Conservation (phyloP, 495 filamentous ascomycete genomes). For the Daldinia bambusicola region DNA sequence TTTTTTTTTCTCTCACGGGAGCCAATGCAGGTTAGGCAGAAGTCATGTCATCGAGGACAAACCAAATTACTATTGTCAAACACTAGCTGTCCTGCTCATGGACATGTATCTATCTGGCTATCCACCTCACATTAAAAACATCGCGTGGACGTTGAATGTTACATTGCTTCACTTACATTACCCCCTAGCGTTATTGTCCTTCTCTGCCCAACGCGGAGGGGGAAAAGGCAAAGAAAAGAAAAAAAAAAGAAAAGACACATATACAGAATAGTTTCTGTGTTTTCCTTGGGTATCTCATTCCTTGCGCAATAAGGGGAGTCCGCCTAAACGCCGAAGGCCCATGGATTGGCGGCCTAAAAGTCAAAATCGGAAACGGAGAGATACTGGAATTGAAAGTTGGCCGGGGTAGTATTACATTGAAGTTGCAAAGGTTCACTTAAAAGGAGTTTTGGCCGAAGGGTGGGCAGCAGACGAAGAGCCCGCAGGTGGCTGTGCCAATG, state of each 20-base stretch:
- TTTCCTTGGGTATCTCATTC: slow-evolving; percentile 21
- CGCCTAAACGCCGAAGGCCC: slow-evolving; percentile 12
- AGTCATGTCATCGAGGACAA: too few species aligned
- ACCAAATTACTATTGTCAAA: too few species aligned
- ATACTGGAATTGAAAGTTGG: background rate
- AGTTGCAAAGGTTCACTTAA: slow-evolving; percentile 11
- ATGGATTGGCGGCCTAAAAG: background rate
- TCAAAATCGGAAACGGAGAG: background rate
- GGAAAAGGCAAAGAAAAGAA: background rate
- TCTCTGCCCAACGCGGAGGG: background rate
- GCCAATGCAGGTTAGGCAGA: too few species aligned
- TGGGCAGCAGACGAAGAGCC: slow-evolving; percentile 1
- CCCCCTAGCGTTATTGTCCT: background rate
- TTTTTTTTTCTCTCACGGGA: too few species aligned
- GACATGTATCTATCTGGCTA: too few species aligned
- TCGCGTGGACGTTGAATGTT: too few species aligned
- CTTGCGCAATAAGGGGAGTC: background rate
- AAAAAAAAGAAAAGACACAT: background rate
- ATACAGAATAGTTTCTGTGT: slow-evolving; percentile 1
- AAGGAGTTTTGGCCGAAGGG: slow-evolving; percentile 26
- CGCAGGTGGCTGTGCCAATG: slow-evolving; percentile 17
- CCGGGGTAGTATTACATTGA: background rate
- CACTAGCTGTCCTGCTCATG: too few species aligned
- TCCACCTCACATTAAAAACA: too few species aligned
- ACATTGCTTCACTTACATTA: too few species aligned